Evolutionary conservation across 106 monocot species (phyloP), one percentile per base, ranked within the genome.

Genomic region (Dendrobium catenatum): DNA sequence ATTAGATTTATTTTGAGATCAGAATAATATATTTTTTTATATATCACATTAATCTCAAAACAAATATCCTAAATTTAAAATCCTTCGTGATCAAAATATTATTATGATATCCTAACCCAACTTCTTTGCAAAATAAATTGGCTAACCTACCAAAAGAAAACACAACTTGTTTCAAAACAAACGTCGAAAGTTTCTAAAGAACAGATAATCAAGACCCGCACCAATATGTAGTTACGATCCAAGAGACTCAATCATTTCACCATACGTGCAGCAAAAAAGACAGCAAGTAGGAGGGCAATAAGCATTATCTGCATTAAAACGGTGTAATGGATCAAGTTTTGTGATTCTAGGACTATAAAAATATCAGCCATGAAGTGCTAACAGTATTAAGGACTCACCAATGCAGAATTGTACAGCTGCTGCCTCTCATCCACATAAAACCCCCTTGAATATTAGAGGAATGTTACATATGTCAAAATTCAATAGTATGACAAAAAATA

Each of bases 381-480:
- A 4, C 16, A 19, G 59, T 48, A 19, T 5, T 22, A 19, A 61
- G 13, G 59, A 86, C 84, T 90, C 75, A 93, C 91, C 93, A 89
- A 18, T 27, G 81, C 19, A 20, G 78, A 55, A 4, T 19, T 77
- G 77, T 58, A 67, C 41, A 58, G 64, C 58, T 58, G 58, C 81
- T 79, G 84, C 75, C 72, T 85, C 76, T 78, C 74, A 42, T 80
- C 83, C 22, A 84, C 43, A 73, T 84, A 18, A 72, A 40, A 44
- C 42, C 49, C 41, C 80, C 87, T 85, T 77, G 33, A 79, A 27
- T 13, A 48, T 68, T 58, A 58, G 9, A 58, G 15, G 1, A 58
- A 20, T 58, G 20, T 4, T 17, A 33, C 17, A 64, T n/a, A 27
- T 46, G 73, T 7, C 46, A 77, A 55, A 7, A n/a, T 72, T 37